Percentiles rank a stretch among this genome's conserved stretches.
phyloP scores from a whole-genome alignment of 805 yeast genomes.

The Nakazawaea holstii region DNA sequence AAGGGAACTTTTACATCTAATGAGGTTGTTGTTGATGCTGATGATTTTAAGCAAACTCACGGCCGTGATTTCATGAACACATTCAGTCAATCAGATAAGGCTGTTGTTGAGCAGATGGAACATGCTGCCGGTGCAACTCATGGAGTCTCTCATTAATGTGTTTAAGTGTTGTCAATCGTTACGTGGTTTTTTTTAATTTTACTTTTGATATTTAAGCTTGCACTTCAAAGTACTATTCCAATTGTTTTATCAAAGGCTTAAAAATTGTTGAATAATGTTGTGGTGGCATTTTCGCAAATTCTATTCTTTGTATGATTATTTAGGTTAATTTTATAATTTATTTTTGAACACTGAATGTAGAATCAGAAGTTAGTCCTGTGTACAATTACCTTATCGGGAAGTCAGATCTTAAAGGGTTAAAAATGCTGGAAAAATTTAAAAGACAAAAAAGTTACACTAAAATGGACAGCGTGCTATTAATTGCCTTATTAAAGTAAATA shows the following conservation, averaged over 20 bases:
- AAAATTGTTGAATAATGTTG: not conserved
- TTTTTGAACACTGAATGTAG: not conserved
- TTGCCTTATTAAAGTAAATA: no score
- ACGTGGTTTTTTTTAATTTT: not conserved
- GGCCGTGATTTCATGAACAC: not conserved
- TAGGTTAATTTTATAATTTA: not conserved
- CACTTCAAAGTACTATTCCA: no score
- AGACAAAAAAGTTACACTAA: no score
- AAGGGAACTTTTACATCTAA: constrained; percentile 1
- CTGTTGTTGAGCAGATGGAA: constrained; percentile 10
- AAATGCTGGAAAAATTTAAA: no score
- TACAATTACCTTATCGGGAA: not conserved
- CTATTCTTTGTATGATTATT: not conserved
- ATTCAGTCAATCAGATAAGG: constrained; percentile 4
- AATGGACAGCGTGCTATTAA: no score
- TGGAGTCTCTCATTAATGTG: not conserved
- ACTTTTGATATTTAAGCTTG: not conserved
- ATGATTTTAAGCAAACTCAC: constrained; percentile 9
- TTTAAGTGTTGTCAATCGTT: not conserved
- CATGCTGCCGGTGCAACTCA: constrained; percentile 2
- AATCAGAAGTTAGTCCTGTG: no score
- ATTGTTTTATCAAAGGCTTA: no score
- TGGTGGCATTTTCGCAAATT: constrained; percentile 4
- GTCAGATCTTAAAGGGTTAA: not conserved
- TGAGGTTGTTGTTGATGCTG: constrained; percentile 10